A percentile compares a stretch with the other conserved stretches of the same genome.
These are phyloP conservation scores for Hermanozyma aechmeae DNA, from an alignment of 805 yeast species.

Conservation along the genomic window DNA sequence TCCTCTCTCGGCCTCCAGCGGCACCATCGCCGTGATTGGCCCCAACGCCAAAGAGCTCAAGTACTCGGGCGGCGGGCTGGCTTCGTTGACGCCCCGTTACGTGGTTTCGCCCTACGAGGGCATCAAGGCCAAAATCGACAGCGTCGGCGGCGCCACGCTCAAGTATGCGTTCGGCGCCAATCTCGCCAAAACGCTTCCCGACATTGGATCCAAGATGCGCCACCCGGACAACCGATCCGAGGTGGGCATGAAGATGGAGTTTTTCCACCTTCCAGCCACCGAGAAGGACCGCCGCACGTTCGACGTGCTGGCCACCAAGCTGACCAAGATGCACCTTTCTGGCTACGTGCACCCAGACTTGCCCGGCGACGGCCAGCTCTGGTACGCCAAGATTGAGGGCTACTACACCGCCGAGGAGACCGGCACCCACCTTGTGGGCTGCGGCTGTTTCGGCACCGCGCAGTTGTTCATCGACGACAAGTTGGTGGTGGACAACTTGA, in stretches of 20 bases:
- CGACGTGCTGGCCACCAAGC: neutral
- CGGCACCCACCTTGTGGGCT: constrained; percentile 44
- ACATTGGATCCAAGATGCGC: neutral
- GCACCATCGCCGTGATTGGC: neutral
- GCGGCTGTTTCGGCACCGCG: constrained; percentile 46
- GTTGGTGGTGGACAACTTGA: constrained; percentile 47
- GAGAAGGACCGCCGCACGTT: neutral
- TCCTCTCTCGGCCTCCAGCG: neutral
- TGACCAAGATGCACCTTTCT: neutral
- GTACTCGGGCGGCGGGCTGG: neutral
- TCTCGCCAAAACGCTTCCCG: neutral
- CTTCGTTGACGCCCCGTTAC: neutral
- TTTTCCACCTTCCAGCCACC: neutral
- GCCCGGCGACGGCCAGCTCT: constrained; percentile 9
- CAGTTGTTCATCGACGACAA: constrained; percentile 43
- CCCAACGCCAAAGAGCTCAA: neutral
- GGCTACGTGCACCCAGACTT: neutral
- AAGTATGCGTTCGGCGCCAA: neutral
- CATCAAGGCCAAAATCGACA: neutral
- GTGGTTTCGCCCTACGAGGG: neutral
- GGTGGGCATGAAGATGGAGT: neutral
- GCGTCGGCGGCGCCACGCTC: neutral
- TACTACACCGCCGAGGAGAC: constrained; percentile 36
- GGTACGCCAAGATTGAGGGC: constrained; percentile 37
- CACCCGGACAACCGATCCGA: neutral